Evolutionary conservation across 2,329 filamentous ascomycete species (phyloP), one percentile per base, ranked within the genome.

Genomic region (Leptodontidium sp.): DNA sequence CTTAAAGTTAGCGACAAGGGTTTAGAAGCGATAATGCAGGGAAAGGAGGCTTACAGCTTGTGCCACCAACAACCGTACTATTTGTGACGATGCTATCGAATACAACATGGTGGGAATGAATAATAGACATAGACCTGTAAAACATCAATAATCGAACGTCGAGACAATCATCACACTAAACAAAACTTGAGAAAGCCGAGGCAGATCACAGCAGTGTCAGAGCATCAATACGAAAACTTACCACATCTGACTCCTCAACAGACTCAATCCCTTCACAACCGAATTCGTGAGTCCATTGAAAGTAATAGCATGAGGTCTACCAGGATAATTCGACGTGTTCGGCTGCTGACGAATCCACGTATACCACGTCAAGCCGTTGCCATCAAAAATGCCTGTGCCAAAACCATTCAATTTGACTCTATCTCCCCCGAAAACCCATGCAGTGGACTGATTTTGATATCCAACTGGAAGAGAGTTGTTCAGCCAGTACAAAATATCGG

Each of bases 311-410:
- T 86, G 84, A 1, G 86, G 86, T 11, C 86, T 81, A 14, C 82
- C 77, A 2, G 82, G 79, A 67, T 84, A 80, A 69, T 87, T 87
- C 40, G 80, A 81, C 12, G 74, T 73, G 15, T 80, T 79, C 35
- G 79, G 76, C 50, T 53, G 50, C 50, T 53, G 11, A 7, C 50
- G 50, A 61, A 82, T 81, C 76, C 82, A 85, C 69, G 86, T 81
- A 72, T 89, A 89, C 87, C 87, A 90, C 2, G 82, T 81, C 72
- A 88, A 84, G 1, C 87, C 87, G 73, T 89, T 89, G 11, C 87
- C 87, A 73, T 89, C 82, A 15, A 89, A 78, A 2, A 84, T 87
- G 4, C 87, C 87, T 24, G 78, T 76, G 14, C 84, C 84, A 71
- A 84, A 78, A 11, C 86, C 86, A 43, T 84, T 79, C 69, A 85